Base-by-base conservation (phyloP, 495 filamentous ascomycete species). In the Tuber borchii region DNA sequence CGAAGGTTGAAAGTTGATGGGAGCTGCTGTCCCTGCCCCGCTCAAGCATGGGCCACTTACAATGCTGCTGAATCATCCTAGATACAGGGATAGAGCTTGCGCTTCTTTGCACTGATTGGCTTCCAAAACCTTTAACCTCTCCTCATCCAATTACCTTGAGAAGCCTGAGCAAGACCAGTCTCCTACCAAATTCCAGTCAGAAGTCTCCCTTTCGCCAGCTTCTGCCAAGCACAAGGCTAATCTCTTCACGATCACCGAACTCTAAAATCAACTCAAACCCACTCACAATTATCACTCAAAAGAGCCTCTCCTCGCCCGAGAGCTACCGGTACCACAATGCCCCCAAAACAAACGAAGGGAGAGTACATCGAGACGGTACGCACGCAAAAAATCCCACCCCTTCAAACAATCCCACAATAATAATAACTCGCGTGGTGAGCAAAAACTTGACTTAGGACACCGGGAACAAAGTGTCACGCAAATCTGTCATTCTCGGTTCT, bases 361-460 rank as follows among this genome's bases (percentile, higher is more conserved):
- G 94, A 97, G 84, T 97, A 97, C 83, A 97, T 97, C 73, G 94
- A 97, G 83, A 97, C 94, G n/a, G 93, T 95, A 89, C 74, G 86
- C 77, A 20, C 71, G 20, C 68, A 69, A 72, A 77, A 61, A 61
- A 61, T 69, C 73, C 71, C 39, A 46, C 37, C 43, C 69, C 40
- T 7, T 19, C 5, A 42, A 14, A 17, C 70, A 71, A 10, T 12
- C n/a, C 34, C 46, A 7, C 17, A 76, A 79, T 73, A 16, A n/a
- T 51, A 76, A 68, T 73, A 16, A 71, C 37, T 2, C 40, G 26
- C 14, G 72, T 26, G 56, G 56, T 65, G 56, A 65, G 7, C 14
- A 65, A 65, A 65, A 65, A 65, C 45, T 61, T 6, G 34, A 16
- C 40, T 17, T 76, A 97, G 93, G 94, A 97, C 86, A 97, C 94